A percentile compares a stretch with the other conserved stretches of the same genome.
Evolutionary conservation across 2,329 filamentous ascomycete species (phyloP).

Genomic region (Sporothrix mexicana): DNA sequence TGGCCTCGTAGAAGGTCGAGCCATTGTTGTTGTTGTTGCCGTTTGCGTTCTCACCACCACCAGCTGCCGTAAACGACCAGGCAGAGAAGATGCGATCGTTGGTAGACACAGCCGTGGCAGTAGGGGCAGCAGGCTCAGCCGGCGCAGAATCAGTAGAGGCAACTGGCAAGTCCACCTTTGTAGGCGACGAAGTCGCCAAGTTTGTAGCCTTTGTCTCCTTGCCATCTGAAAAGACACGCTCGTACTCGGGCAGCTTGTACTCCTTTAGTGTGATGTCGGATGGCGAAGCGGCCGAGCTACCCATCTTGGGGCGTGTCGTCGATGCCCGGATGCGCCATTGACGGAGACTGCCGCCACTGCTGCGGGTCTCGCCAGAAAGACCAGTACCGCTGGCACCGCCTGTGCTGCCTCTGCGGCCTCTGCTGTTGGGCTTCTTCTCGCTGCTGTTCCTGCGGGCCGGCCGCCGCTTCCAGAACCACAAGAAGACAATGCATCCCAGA

Average conservation of each 20-base stretch:
- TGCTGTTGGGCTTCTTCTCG: background rate
- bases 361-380: constrained; percentile 19
- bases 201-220: background rate
- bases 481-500: constrained; percentile 20
- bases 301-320: background rate
- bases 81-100: constrained; percentile 25
- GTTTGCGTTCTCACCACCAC: background rate
- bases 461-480: constrained; percentile 25
- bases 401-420: background rate
- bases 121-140: background rate
- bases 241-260: constrained; percentile 32
- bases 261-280: background rate
- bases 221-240: background rate
- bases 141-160: background rate
- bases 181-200: background rate
- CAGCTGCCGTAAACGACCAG: constrained; percentile 25
- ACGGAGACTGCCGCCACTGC: constrained; percentile 16
- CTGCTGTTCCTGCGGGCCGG: background rate
- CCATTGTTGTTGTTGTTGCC: background rate
- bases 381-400: background rate
- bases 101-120: constrained; percentile 6
- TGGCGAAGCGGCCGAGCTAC: background rate
- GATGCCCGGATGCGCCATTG: constrained; percentile 28
- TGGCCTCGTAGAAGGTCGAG: constrained; percentile 5
- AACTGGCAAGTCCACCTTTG: background rate